Base-by-base conservation (phyloP, 2,329 filamentous ascomycete species). In the Botrytis aclada region DNA sequence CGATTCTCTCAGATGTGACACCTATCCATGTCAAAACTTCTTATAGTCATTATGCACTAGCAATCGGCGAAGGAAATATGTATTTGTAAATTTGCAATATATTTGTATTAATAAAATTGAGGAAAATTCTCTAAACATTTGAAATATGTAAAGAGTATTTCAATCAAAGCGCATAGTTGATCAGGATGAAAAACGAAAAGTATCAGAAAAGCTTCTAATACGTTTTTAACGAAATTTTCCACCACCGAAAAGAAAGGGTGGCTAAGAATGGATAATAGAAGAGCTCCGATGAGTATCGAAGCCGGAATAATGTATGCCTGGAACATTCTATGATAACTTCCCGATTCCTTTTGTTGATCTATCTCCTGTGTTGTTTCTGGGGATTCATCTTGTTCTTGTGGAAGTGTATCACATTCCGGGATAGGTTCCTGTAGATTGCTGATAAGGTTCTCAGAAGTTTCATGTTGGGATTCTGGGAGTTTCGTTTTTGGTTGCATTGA, bases 401-500 rank as follows among this genome's bases (percentile, higher is more conserved):
- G 22, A 18, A 4, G 25, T n/a, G 12, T 62, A 7, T 20, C 34
- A 3, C 1, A 1, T 12, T 5, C 14, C 7, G 25, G 5, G 8
- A 18, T 29, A 3, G 14, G 25, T 2, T 62, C 3, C 12, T 41
- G 2, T n/a, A 2, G 7, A 4, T 29, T 25, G 37, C 16, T 29
- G 1, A 18, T 7, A 18, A 29, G 22, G 14, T 61, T 25, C 7
- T n/a, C 34, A 4, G 25, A 2, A 16, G 2, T 39, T 62, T 41
- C 25, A 1, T 61, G 2, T 14, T 25, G 20, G 10, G 0, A 14
- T 8, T 41, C 3, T 1, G 2, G 25, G 16, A 20, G 0, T n/a
- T 1, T 9, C 25, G n/a, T 25, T 41, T 16, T 39, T 5, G 37
- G 22, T 6, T 29, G 2, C 25, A 3, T 16, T 62, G 37, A n/a